Evolutionary conservation across 208 protist species (phyloP), one percentile per base, ranked within the genome.

Genomic region (Leptomonas seymouri): DNA sequence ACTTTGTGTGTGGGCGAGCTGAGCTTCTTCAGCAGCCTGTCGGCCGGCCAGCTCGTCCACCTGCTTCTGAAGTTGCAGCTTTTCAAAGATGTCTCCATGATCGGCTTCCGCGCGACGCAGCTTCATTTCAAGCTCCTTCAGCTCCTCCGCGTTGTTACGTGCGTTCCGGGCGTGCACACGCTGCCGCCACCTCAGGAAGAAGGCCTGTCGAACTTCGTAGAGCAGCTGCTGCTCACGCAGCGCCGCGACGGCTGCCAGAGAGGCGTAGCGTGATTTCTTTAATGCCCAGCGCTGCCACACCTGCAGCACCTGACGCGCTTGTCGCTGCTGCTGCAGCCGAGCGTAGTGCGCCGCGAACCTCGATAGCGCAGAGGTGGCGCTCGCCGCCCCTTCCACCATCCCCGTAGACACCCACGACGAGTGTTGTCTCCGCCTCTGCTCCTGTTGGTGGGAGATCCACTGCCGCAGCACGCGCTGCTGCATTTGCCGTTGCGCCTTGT

Each of bases 71-170:
- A 94, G 72, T 62, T 94, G 86, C n/a, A 96, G 62, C 58, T 87
- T 89, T 31, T 96, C 91, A 59, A 96, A 94, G 18, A 93, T 82
- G 60, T 94, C 91, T 11, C 67, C 68, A 75, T 94, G 71, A 6
- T 80, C 78, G 5, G 77, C 72, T 62, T 96, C 88, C 7, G 81
- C 78, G 8, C 75, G 50, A 16, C 74, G 74, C 46, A 96, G 74
- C 20, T 80, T 44, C 25, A 45, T 21, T 46, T 89, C 82, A 1
- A 93, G 69, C 20, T 36, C 60, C 46, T 73, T 51, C 11, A 92
- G 77, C 45, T 82, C 78, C 65, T 46, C 44, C 7, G 51, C 41
- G n/a, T 74, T 66, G 36, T 49, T 60, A 4, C 46, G 51, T 6
- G 89, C 59, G 11, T 67, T 71, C 14, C 74, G 54, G 25, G 73